These are phyloP conservation scores for Kluyveromyces aestuarii DNA, from an alignment of 805 yeast species.

Conservation along the genomic window DNA sequence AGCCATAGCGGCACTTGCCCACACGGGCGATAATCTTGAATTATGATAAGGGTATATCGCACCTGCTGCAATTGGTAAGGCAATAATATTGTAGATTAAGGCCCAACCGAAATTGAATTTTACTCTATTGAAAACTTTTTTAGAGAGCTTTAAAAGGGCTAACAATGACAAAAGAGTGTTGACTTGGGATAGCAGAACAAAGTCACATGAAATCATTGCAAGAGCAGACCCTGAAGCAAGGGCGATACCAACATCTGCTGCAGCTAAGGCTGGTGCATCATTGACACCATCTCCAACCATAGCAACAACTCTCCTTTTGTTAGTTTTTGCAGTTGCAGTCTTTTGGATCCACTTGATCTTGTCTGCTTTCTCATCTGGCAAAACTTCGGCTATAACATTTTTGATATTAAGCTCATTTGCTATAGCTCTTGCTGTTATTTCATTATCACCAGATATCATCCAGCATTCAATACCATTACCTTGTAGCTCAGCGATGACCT, in stretches of 20 bases:
- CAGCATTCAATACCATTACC: slow-evolving; percentile 44
- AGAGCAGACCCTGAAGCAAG: slow-evolving; percentile 69
- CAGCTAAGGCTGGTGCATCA: slow-evolving; percentile 72
- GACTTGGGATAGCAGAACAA: slow-evolving; percentile 49
- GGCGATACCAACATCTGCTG: slow-evolving; percentile 72
- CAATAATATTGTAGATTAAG: slow-evolving; percentile 45
- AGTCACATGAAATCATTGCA: slow-evolving; percentile 67
- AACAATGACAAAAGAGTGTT: slow-evolving; percentile 44
- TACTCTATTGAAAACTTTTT: slow-evolving; percentile 42
- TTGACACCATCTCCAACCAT: slow-evolving; percentile 84
- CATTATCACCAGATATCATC: slow-evolving; percentile 75
- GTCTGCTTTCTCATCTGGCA: slow-evolving; percentile 64
- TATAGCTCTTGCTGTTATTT: slow-evolving; percentile 55
- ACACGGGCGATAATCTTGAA: slow-evolving; percentile 49
- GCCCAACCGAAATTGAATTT: slow-evolving; percentile 55
- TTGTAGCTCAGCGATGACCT: slow-evolving; percentile 37
- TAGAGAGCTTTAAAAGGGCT: slow-evolving; percentile 44
- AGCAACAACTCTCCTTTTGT: slow-evolving; percentile 34
- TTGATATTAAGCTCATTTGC: slow-evolving; percentile 55
- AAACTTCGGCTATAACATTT: slow-evolving; percentile 57
- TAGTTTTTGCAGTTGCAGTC: slow-evolving; percentile 24
- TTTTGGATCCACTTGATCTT: slow-evolving; percentile 47
- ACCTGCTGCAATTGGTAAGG: slow-evolving; percentile 60
- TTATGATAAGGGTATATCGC: slow-evolving; percentile 48
- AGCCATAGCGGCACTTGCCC: slow-evolving; percentile 66